These are phyloP conservation scores for Taiwanofungus camphoratus DNA, from an alignment of 1,284 basidiomycete species.

Conservation along the genomic window DNA sequence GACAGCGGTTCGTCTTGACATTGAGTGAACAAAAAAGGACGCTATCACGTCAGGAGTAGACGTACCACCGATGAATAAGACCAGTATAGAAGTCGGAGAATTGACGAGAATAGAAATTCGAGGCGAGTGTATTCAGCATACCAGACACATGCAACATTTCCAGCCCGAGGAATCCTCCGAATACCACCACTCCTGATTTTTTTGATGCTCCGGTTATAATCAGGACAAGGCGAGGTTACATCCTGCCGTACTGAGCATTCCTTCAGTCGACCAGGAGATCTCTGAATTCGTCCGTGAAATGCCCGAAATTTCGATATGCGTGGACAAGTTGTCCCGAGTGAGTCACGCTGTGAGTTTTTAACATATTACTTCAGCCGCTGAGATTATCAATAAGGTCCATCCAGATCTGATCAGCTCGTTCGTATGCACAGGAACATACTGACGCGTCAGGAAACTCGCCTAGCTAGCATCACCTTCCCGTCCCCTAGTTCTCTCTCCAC, in stretches of 20 bases:
- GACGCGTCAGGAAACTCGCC: not conserved
- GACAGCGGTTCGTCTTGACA: not conserved
- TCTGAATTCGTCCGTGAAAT: too few species aligned
- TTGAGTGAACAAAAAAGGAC: not conserved
- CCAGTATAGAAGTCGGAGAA: not conserved
- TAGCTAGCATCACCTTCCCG: constrained; percentile 23
- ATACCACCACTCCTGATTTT: not conserved
- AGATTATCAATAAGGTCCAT: too few species aligned
- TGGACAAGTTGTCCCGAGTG: too few species aligned
- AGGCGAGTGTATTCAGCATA: not conserved
- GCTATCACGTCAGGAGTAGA: not conserved
- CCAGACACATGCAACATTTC: too few species aligned
- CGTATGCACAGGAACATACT: too few species aligned
- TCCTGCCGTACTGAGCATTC: too few species aligned
- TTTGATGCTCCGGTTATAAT: not conserved
- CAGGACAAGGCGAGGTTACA: not conserved
- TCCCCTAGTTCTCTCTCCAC: constrained; percentile 18
- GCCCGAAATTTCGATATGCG: too few species aligned
- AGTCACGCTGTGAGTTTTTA: too few species aligned
- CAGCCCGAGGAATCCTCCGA: not conserved
- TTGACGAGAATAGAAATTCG: not conserved
- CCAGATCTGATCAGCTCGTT: too few species aligned
- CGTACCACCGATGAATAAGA: not conserved
- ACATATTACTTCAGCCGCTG: too few species aligned
- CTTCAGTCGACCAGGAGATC: too few species aligned